Evolutionary conservation across 805 yeast genomes (phyloP).

Genomic region (Ogataea chonburiensis): DNA sequence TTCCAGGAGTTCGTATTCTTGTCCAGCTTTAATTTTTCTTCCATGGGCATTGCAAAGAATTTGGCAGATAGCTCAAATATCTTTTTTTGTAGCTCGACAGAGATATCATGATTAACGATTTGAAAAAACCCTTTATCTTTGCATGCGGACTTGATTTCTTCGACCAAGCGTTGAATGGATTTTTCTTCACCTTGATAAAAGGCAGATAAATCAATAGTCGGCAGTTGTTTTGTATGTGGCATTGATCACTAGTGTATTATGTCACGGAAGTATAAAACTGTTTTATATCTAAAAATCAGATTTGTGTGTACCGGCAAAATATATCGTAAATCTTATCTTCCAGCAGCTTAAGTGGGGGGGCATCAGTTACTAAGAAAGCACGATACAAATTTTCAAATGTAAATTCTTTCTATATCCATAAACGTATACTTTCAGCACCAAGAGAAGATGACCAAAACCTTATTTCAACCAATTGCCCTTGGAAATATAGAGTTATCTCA

Average conservation of each 20-base stretch:
- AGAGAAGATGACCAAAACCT: no score
- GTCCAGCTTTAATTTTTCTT: conserved; percentile 23
- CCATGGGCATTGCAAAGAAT: conserved; percentile 25
- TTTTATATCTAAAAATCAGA: no score
- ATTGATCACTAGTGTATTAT: no score
- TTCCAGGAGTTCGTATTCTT: conserved; percentile 18
- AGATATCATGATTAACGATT: conserved; percentile 15
- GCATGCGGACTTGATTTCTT: conserved; percentile 12
- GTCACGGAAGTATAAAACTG: no score
- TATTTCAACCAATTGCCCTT: conserved; percentile 36
- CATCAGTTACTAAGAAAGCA: not conserved
- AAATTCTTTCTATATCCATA: no score
- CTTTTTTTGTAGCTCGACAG: conserved; percentile 9
- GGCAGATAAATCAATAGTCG: conserved; percentile 20
- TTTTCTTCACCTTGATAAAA: conserved; percentile 6
- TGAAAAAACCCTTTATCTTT: conserved; percentile 17
- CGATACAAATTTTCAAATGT: no score
- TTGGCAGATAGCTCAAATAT: conserved; percentile 13
- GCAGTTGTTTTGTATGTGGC: conserved; percentile 5
- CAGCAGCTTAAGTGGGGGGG: not conserved
- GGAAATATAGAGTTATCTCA: conserved; percentile 37
- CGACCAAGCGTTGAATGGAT: conserved; percentile 1
- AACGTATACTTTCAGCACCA: no score
- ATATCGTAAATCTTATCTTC: not conserved
- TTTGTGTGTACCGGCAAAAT: no score